phyloP scores from a whole-genome alignment of 2,329 filamentous ascomycete genomes.

The Cadophora sp. region DNA sequence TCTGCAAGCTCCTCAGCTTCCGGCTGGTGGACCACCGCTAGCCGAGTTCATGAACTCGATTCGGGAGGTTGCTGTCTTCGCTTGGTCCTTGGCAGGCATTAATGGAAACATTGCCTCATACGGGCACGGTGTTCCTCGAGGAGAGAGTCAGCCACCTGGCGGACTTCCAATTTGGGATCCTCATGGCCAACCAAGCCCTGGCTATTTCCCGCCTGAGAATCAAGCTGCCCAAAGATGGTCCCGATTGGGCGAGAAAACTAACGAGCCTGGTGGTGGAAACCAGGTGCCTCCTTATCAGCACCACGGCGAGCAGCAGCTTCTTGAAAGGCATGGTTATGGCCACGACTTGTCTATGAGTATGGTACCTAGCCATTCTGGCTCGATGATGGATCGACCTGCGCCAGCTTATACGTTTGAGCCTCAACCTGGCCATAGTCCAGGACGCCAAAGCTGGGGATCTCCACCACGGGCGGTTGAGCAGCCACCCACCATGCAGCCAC shows the following conservation, averaged over 20 bases:
- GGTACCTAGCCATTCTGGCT: constrained; percentile 19
- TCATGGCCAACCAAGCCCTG: constrained; percentile 41
- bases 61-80: constrained; percentile 85
- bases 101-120: constrained; percentile 76
- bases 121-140: constrained; percentile 64
- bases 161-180: constrained; percentile 68
- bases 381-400: constrained; percentile 10
- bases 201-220: constrained; percentile 48
- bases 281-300: constrained; percentile 29
- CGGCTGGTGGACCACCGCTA: constrained; percentile 59
- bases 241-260: constrained; percentile 26
- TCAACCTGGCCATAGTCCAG: neutral
- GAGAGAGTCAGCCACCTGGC: constrained; percentile 66
- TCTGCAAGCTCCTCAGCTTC: constrained; percentile 49
- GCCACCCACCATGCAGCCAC: neutral
- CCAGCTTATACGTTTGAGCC: constrained; percentile 3
- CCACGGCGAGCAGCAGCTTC: constrained; percentile 25
- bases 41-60: constrained; percentile 80
- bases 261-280: constrained; percentile 24
- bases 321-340: constrained; percentile 21
- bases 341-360: constrained; percentile 21
- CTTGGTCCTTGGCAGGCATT: constrained; percentile 82
- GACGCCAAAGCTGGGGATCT: neutral
- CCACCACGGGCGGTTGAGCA: neutral
- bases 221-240: constrained; percentile 40